phyloP scores from a whole-genome alignment of 139 green algal species.

The Medakamo hakoo region DNA sequence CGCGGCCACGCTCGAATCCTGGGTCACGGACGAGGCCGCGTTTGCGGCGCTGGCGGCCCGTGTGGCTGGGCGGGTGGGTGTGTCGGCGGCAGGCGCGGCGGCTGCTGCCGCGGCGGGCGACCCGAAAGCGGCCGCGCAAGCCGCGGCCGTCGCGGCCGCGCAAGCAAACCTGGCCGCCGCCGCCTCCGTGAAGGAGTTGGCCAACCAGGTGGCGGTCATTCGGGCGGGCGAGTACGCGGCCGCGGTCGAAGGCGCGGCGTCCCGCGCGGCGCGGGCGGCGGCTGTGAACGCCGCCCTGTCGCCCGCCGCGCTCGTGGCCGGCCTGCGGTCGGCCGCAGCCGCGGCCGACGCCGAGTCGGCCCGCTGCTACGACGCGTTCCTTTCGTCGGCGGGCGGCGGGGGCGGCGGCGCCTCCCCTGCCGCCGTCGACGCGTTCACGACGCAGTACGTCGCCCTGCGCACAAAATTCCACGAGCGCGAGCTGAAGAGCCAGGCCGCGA shows the following conservation, averaged over 20 bases:
- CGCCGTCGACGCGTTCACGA: background rate
- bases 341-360: background rate
- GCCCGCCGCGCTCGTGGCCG: background rate
- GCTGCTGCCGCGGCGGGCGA: no score
- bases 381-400: background rate
- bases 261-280: no score
- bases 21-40: background rate
- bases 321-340: background rate
- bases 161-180: background rate
- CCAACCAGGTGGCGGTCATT: background rate
- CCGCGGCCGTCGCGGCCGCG: background rate
- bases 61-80: background rate
- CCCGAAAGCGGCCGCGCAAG: background rate
- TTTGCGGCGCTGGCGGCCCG: background rate
- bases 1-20: background rate
- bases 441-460: background rate
- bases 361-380: background rate
- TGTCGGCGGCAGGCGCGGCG: no score
- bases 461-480: background rate
- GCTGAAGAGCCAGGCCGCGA: background rate
- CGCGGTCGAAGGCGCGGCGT: no score
- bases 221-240: background rate
- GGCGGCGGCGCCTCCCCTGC: no score
- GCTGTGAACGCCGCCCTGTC: background rate
- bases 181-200: background rate